phyloP scores from a whole-genome alignment of 2,329 filamentous ascomycete species.

The Fusarium siculi region DNA sequence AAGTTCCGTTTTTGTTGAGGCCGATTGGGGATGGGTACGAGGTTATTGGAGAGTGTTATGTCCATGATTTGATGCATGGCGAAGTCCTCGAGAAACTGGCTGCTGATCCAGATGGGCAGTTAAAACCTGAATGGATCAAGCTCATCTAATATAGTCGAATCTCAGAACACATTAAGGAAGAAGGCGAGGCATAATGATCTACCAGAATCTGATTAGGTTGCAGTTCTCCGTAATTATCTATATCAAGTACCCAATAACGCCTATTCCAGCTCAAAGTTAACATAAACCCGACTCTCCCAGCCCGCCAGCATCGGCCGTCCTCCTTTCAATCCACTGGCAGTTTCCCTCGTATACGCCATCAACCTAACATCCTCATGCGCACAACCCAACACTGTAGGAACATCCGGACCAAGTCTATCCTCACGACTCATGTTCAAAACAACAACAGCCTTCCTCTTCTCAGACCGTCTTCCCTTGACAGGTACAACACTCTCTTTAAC shows the following conservation, averaged over 20 bases:
- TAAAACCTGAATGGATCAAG: not conserved
- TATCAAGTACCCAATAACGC: accelerated
- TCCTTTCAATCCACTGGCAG: not conserved
- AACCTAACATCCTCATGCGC: slow-evolving; percentile 21
- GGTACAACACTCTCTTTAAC: slow-evolving; percentile 51
- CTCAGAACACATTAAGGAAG: too few relatives aligned
- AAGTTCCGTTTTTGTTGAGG: not conserved
- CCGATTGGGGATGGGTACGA: not conserved
- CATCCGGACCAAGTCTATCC: slow-evolving; percentile 42
- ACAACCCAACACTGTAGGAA: slow-evolving; percentile 40
- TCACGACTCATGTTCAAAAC: slow-evolving; percentile 59
- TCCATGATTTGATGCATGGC: not conserved
- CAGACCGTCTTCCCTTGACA: slow-evolving; percentile 22
- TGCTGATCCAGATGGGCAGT: accelerated
- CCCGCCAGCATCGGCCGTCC: slow-evolving; percentile 6
- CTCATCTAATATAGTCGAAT: too few relatives aligned
- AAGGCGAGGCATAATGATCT: too few relatives aligned
- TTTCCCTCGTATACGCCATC: slow-evolving; percentile 41
- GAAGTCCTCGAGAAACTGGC: not conserved
- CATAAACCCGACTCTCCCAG: slow-evolving; percentile 38
- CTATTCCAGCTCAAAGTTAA: slow-evolving; percentile 19
- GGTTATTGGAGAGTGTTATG: not conserved
- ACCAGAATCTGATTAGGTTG: accelerated
- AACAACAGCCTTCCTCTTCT: slow-evolving; percentile 50
- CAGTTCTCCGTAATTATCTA: not conserved